phyloP scores from a whole-genome alignment of 805 yeast species.

The Pichia sporocuriosa region DNA sequence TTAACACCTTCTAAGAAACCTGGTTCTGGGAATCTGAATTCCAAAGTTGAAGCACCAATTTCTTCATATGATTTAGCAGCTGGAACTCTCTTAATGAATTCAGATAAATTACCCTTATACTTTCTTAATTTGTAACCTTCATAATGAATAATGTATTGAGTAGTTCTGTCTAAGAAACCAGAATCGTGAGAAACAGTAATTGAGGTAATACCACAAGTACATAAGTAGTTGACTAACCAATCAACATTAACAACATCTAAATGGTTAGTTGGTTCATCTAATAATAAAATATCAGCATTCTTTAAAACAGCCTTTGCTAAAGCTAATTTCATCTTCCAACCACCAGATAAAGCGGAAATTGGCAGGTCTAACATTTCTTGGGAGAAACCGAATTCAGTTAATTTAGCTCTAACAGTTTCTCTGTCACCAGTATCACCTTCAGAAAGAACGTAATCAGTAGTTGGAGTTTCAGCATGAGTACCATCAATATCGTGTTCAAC shows the following conservation, averaged over 20 bases:
- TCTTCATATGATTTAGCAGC: conserved; percentile 98
- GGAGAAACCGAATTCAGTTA: conserved; percentile 87
- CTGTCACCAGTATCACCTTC: conserved; percentile 58
- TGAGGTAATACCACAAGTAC: conserved; percentile 97
- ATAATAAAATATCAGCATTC: conserved; percentile 94
- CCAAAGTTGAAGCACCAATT: conserved; percentile 95
- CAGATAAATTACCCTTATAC: conserved; percentile 99
- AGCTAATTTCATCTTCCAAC: conserved; percentile 99
- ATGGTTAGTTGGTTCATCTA: conserved; percentile 99
- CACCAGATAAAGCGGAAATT: conserved; percentile 96
- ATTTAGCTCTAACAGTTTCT: conserved; percentile 66
- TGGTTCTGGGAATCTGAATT: conserved; percentile 98
- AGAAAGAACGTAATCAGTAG: conserved; percentile 75
- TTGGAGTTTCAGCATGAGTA: conserved; percentile 93
- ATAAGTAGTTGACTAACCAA: conserved; percentile 99
- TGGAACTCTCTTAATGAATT: conserved; percentile 97
- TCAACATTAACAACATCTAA: conserved; percentile 99
- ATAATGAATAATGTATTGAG: conserved; percentile 98
- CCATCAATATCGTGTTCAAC: conserved; percentile 99
- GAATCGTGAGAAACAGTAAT: conserved; percentile 99
- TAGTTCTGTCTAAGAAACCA: conserved; percentile 96
- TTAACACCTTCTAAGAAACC: conserved; percentile 99
- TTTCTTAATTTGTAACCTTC: conserved; percentile 99
- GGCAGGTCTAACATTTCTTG: conserved; percentile 92
- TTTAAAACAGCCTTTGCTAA: conserved; percentile 98